phyloP scores from a whole-genome alignment of 495 filamentous ascomycete genomes.

The Neurospora sp. region DNA sequence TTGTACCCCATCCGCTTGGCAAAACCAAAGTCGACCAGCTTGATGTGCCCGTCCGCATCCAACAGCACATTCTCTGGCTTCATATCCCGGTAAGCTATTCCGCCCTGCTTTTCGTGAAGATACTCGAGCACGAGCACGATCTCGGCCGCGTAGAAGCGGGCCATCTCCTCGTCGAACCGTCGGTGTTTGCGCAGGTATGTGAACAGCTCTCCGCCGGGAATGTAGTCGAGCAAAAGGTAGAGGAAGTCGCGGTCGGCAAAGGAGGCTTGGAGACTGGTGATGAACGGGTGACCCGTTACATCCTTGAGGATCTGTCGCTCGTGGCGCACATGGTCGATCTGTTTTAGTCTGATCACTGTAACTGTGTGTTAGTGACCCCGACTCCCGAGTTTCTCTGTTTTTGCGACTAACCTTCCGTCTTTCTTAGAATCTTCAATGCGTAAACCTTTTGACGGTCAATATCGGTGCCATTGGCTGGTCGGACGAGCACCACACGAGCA shows the following conservation, averaged over 20 bases:
- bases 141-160: conserved; percentile 91
- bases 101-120: conserved; percentile 71
- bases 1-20: conserved; percentile 65
- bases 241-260: conserved; percentile 84
- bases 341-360: conserved; percentile 87
- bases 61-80: conserved; percentile 95
- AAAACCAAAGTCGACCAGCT: conserved; percentile 97
- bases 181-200: conserved; percentile 79
- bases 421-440: conserved; percentile 88
- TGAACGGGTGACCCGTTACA: conserved; percentile 89
- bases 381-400: conserved; percentile 30
- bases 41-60: conserved; percentile 86
- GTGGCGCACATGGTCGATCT: conserved; percentile 94
- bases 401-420: conserved; percentile 48
- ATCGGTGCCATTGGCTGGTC: conserved; percentile 44
- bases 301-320: conserved; percentile 80
- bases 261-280: conserved; percentile 79
- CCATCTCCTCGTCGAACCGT: conserved; percentile 75
- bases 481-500: conserved; percentile 84
- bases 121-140: conserved; percentile 89
- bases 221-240: conserved; percentile 88
- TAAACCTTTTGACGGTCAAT: conserved; percentile 60
- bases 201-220: conserved; percentile 92
- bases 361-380: conserved; percentile 1
- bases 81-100: conserved; percentile 87